Conservation (phyloP, 441 rosid genomes). For the Omphalea diandra region DNA sequence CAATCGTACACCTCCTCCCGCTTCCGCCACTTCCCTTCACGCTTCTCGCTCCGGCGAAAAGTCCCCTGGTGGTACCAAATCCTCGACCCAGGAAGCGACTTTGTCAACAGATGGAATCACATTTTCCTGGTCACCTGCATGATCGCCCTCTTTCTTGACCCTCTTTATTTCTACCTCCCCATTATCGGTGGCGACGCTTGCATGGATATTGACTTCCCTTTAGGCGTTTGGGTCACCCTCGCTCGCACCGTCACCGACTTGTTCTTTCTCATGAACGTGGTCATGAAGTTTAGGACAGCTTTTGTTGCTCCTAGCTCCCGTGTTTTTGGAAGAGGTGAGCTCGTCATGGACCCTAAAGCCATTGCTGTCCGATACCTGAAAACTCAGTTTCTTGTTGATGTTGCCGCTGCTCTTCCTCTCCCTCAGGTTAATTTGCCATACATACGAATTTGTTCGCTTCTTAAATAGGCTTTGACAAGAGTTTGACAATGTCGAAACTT, state of each 20-base stretch:
- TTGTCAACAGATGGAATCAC: constrained; percentile 81
- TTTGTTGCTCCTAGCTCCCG: constrained; percentile 73
- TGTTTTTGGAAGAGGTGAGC: constrained; percentile 83
- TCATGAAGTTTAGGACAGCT: constrained; percentile 81
- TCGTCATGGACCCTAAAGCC: constrained; percentile 73
- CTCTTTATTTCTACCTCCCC: constrained; percentile 81
- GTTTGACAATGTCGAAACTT: too few species aligned
- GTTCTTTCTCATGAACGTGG: constrained; percentile 55
- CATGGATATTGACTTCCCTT: constrained; percentile 41
- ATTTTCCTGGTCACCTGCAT: constrained; percentile 69
- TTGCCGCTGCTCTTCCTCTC: constrained; percentile 78
- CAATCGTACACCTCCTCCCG: constrained; percentile 8
- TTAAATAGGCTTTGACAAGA: too few species aligned
- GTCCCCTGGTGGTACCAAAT: constrained; percentile 71
- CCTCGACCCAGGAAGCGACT: constrained; percentile 73
- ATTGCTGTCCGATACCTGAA: constrained; percentile 65
- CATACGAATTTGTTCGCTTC: too few species aligned
- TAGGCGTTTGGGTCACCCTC: constrained; percentile 60
- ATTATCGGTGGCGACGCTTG: constrained; percentile 62
- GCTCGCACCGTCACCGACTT: constrained; percentile 69
- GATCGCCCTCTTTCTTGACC: constrained; percentile 80
- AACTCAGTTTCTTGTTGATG: constrained; percentile 64
- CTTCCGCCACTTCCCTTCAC: constrained; percentile 18
- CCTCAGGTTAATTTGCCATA: constrained; percentile 82
- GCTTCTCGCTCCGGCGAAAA: constrained; percentile 21